A percentile compares a stretch with the other conserved stretches of the same genome.
Conservation (phyloP, 129 eudicot genomes). For the Helianthus annuus region HanXRQr2.0-SUNRISE NC_035435.2:1584940-1585439, state of each 20-base stretch:
- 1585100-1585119: constrained; percentile 12
- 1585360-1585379: constrained; percentile 36
- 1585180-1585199: constrained; percentile 81
- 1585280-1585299: not conserved
- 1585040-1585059: not conserved
- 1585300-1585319: constrained; percentile 8
- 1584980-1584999: not conserved
- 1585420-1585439: constrained; percentile 91
- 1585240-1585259: constrained; percentile 89
- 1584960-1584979: not conserved
- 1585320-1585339: constrained; percentile 4
- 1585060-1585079: not conserved
- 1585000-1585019: not conserved
- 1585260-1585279: constrained; percentile 69
- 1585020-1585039: constrained; percentile 4
- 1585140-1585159: constrained; percentile 74
- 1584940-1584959: not conserved
- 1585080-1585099: not conserved
- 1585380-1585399: constrained; percentile 90
- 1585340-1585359: constrained; percentile 28
- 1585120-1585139: constrained; percentile 69
- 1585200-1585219: constrained; percentile 86
- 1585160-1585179: constrained; percentile 82
- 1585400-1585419: constrained; percentile 88
- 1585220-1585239: constrained; percentile 86